Base-by-base conservation (phyloP, 1,139 yeast genomes). In the Debaryomyces singareniensis region DNA sequence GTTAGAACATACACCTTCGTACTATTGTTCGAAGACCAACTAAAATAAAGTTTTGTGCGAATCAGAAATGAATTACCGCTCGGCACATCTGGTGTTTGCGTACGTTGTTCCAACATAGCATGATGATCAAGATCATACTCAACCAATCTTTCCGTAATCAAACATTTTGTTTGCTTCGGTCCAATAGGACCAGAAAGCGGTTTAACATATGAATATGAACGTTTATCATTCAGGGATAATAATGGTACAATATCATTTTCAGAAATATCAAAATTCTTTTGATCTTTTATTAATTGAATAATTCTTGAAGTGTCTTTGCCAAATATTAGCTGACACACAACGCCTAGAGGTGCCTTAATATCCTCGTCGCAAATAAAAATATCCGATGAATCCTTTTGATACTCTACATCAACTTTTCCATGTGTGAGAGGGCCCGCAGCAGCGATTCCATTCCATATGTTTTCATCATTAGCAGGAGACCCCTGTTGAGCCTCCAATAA, bases 81-180 rank as follows among this genome's bases (percentile, higher is more conserved):
- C 1, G 99, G 99, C 9, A 93, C 97, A 57, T 91, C 97, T 0
- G 97, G 98, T 0, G 96, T 83, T 15, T 68, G 68, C 0, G 95
- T 83, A 1, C 70, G 52, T 44, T 83, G 89, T 24, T 75, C 70
- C 3, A 85, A 79, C 22, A 72, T 59, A 25, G 81, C 69, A 35
- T 58, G 63, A 20, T 68, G 59, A 10, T 78, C 72, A 28, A 78
- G 55, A 48, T 85, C 85, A 55, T 68, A 75, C 28, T 70, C 68
- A 35, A 80, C 78, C 28, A 85, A 57, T 5, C 71, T 68, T 44
- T 93, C 99, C 2, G 78, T 77, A 33, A 86, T 76, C 11, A 70
- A 49, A 60, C 98, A 93, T 43, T 71, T 75, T 3, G 98, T 89
- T 50, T 89, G 96, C 48, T 89, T 91, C 5, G 98, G 98, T 0